Evolutionary conservation across 192 early-diverging fungal species (phyloP), one percentile per base, ranked within the genome.

Genomic region (Dimargaris cristalligena): DNA sequence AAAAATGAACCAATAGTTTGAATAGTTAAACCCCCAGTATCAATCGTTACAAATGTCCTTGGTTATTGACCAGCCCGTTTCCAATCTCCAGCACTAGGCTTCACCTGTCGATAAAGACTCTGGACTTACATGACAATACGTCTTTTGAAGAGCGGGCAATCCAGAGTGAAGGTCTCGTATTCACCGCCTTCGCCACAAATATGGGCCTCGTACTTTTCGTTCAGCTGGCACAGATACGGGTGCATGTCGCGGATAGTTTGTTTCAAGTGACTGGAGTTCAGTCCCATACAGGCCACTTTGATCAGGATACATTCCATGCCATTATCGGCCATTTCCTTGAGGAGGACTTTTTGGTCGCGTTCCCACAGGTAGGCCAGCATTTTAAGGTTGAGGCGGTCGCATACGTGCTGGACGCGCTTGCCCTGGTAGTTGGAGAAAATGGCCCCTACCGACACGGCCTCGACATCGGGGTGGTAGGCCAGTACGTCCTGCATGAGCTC

Each of bases 181-280:
- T 99, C 95, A 29, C 95, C 95, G 57, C 95, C 95, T 71, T 99
- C 95, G 33, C 95, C 95, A 62, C 92, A 95, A 4, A 91, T 75
- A 68, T 99, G 86, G 30, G 88, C 59, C 30, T 84, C 90, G 61
- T 81, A 93, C 57, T 80, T 81, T 30, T 84, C 68, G 62, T 86
- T 73, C 81, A 71, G 58, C 11, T 62, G 62, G 55, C 85, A 68
- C 9, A 99, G 74, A 45, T 80, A 68, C n/a, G 83, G 83, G 47
- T 80, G 74, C 80, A 95, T 83, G 61, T 92, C 71, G 26, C 44
- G 67, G 26, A 99, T 78, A 13, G 86, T 77, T 58, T 84, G 84
- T 2, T 90, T 90, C 28, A 99, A 68, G 74, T 91, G 86, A 1
- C 69, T 65, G 11, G 62, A 52, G 34, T 83, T 78, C 52, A 94